A percentile compares a stretch with the other conserved stretches of the same genome.
Evolutionary conservation across 345 rosid species (phyloP).

Genomic region (Populus euphratica): DNA sequence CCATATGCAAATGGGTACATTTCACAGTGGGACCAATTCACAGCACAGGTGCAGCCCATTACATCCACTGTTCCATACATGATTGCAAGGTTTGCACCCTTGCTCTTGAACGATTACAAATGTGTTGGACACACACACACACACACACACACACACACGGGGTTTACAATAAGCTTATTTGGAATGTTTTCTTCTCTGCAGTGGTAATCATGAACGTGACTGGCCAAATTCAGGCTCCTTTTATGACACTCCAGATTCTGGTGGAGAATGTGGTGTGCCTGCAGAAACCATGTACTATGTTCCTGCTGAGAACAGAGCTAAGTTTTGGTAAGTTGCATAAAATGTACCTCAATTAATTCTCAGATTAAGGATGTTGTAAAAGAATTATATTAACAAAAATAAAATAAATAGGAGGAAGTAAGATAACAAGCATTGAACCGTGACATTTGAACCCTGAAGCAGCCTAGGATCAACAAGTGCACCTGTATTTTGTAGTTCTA

Average conservation of each 20-base stretch:
- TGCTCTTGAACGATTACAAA: neutral
- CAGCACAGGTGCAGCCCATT: constrained; percentile 40
- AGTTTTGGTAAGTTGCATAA: constrained; percentile 49
- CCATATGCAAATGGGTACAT: constrained; percentile 42
- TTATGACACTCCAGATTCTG: constrained; percentile 47
- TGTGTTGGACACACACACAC: too few species aligned
- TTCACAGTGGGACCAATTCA: constrained; percentile 51
- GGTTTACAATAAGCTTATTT: neutral
- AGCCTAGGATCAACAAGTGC: too few species aligned
- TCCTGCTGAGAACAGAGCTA: constrained; percentile 67
- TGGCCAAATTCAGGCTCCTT: constrained; percentile 41
- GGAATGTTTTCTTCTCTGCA: neutral
- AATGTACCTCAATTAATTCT: neutral
- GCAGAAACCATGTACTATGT: constrained; percentile 65
- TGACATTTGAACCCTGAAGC: too few species aligned
- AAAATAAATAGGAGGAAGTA: neutral
- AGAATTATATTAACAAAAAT: neutral
- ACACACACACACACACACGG: neutral
- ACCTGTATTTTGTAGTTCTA: neutral
- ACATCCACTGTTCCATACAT: constrained; percentile 38
- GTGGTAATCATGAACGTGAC: constrained; percentile 44
- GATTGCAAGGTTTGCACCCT: constrained; percentile 36
- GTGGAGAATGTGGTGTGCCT: constrained; percentile 65
- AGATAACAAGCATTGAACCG: neutral
- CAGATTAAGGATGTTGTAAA: neutral